phyloP scores from a whole-genome alignment of 2,329 filamentous ascomycete species.

The Neofusicoccum laricinum region DNA sequence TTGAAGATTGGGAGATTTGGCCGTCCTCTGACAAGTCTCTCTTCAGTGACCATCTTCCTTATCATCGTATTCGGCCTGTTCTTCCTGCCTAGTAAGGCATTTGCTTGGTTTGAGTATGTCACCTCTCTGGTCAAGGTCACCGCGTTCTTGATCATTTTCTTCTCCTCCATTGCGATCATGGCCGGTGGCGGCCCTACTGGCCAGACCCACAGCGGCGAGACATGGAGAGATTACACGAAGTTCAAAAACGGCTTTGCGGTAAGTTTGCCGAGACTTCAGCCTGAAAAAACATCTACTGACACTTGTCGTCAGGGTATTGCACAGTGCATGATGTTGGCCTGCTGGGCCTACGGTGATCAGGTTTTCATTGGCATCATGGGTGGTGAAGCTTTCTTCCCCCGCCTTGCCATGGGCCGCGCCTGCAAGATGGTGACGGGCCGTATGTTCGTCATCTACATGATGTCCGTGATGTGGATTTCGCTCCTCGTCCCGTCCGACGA shows the following conservation, averaged over 20 bases:
- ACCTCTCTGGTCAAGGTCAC: constrained; percentile 31
- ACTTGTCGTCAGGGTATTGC: background rate
- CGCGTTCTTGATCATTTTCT: constrained; percentile 33
- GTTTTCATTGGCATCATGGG: constrained; percentile 41
- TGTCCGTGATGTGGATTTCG: constrained; percentile 26
- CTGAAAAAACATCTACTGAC: background rate
- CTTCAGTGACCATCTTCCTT: constrained; percentile 17
- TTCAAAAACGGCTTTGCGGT: constrained; percentile 37
- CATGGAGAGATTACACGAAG: constrained; percentile 34
- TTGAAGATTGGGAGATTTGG: background rate
- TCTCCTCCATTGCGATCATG: constrained; percentile 32
- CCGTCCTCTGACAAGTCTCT: background rate
- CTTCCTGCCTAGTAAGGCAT: constrained; percentile 27
- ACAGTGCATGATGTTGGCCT: constrained; percentile 11
- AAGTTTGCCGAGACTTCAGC: background rate
- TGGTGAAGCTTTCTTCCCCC: constrained; percentile 39
- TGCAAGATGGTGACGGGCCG: constrained; percentile 39
- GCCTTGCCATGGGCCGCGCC: constrained; percentile 39
- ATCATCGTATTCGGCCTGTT: constrained; percentile 15
- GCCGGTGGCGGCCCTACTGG: constrained; percentile 35
- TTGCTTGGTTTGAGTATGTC: constrained; percentile 30
- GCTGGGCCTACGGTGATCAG: constrained; percentile 27
- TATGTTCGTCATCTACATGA: constrained; percentile 38
- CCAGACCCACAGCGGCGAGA: constrained; percentile 30
- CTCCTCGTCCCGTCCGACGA: constrained; percentile 19